These are phyloP conservation scores for Nicotiana obtusifolia DNA, from an alignment of 257 asterid species.

Conservation along the genomic window DNA sequence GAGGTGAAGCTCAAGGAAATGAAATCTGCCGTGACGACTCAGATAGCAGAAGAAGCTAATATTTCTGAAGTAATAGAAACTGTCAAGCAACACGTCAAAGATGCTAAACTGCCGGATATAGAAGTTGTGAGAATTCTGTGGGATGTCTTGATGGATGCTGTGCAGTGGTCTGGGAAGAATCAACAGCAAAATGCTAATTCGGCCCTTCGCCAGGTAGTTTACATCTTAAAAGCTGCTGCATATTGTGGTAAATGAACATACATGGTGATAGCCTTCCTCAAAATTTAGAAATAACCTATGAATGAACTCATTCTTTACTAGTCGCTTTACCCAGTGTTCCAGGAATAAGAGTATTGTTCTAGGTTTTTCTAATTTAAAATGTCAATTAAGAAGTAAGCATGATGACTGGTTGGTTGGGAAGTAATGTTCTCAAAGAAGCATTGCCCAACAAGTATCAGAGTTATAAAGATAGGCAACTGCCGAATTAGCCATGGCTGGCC, in stretches of 20 bases:
- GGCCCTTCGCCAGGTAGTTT: conserved; percentile 80
- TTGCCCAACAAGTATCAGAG: neutral
- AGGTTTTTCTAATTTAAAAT: too few relatives aligned
- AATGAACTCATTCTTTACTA: neutral
- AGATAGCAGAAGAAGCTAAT: conserved; percentile 77
- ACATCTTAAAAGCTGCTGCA: neutral
- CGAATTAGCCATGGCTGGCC: neutral
- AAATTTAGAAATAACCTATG: neutral
- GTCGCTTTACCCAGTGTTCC: neutral
- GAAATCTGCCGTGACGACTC: conserved; percentile 72
- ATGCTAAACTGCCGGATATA: conserved; percentile 76
- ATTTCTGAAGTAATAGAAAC: conserved; percentile 87
- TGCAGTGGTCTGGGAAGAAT: conserved; percentile 94
- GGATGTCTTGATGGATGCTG: conserved; percentile 98
- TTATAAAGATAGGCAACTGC: neutral
- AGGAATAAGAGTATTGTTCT: neutral
- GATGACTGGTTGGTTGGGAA: neutral
- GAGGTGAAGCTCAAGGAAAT: conserved; percentile 82
- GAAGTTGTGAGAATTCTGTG: conserved; percentile 84
- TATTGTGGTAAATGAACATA: neutral
- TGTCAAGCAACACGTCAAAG: conserved; percentile 83
- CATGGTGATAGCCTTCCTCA: neutral
- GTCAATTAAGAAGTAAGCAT: neutral
- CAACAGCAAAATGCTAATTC: conserved; percentile 93
- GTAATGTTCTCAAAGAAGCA: neutral